Percentiles rank a stretch among this genome's conserved stretches.
Conservation (phyloP, 257 asterid species). For the Linderniella brevidens region DNA sequence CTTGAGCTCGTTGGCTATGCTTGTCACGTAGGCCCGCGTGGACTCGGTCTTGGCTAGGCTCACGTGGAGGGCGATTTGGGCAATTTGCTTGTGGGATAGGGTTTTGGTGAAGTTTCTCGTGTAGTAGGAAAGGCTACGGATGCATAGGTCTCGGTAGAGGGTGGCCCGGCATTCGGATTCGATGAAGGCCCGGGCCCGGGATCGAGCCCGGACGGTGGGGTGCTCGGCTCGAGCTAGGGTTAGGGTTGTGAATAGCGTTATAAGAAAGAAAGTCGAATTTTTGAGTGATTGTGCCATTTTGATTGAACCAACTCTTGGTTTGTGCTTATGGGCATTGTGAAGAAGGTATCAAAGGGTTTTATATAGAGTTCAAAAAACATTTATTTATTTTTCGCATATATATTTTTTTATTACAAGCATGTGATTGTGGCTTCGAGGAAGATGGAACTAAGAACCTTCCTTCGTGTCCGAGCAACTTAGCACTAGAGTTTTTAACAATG, state of each 20-base stretch:
- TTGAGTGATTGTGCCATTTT: conserved; percentile 7
- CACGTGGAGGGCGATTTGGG: conserved; percentile 36
- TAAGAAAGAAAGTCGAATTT: conserved; percentile 13
- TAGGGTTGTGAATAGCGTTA: conserved; percentile 9
- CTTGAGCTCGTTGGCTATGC: conserved; percentile 25
- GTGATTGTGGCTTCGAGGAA: conserved; percentile 16
- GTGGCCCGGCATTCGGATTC: conserved; percentile 29
- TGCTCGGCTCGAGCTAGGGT: conserved; percentile 8
- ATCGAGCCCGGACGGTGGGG: conserved; percentile 4
- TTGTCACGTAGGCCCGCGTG: conserved; percentile 26
- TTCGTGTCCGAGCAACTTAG: conserved; percentile 15
- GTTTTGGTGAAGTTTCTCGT: conserved; percentile 15
- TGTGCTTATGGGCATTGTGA: conserved; percentile 8
- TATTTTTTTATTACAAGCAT: too few species aligned
- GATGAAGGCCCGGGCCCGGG: conserved; percentile 29
- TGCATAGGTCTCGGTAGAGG: conserved; percentile 26
- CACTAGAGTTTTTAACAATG: not conserved
- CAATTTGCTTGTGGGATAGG: conserved; percentile 26
- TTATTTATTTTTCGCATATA: too few species aligned
- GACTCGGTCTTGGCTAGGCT: conserved; percentile 31
- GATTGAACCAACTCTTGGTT: not conserved
- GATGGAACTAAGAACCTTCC: conserved; percentile 16
- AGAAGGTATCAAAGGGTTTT: not conserved
- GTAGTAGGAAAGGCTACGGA: conserved; percentile 18
- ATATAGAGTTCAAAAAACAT: too few species aligned